phyloP scores from a whole-genome alignment of 345 rosid species.

The Bretschneidera sinensis region DNA sequence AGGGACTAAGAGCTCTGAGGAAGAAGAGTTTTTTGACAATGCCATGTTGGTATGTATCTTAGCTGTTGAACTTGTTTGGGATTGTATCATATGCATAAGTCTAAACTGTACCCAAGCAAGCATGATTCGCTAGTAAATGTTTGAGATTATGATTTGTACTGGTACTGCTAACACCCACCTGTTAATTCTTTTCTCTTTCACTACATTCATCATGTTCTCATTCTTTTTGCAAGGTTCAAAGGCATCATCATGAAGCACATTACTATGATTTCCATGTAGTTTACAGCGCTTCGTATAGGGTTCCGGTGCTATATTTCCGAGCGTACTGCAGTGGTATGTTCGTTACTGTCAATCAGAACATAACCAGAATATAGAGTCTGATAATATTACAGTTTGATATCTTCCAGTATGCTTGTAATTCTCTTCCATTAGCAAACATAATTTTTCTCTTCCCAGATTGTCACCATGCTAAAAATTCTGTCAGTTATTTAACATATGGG shows the following conservation, averaged over 20 bases:
- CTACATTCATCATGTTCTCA: neutral
- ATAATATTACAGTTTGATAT: too few relatives aligned
- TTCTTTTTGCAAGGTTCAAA: slow-evolving; percentile 37
- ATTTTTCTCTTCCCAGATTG: too few relatives aligned
- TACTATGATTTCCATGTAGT: slow-evolving; percentile 74
- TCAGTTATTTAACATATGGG: too few relatives aligned
- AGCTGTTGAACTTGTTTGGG: slow-evolving; percentile 1
- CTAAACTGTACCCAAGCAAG: neutral
- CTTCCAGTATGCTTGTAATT: neutral
- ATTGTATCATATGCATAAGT: neutral
- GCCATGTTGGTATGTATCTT: slow-evolving; percentile 52
- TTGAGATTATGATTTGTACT: neutral
- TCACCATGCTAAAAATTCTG: too few relatives aligned
- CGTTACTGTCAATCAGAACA: neutral
- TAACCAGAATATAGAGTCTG: too few relatives aligned
- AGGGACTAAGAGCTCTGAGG: slow-evolving; percentile 23
- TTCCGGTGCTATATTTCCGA: slow-evolving; percentile 80
- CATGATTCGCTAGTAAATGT: neutral
- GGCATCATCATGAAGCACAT: slow-evolving; percentile 36
- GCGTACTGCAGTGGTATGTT: slow-evolving; percentile 56
- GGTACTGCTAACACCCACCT: too few relatives aligned
- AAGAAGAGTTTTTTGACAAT: slow-evolving; percentile 38
- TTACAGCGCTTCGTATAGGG: slow-evolving; percentile 61
- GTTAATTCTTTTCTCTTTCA: neutral
- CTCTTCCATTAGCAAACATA: neutral